Conservation (phyloP, 2,329 filamentous ascomycete species). For the Hymenoscyphus fructigenus region DNA sequence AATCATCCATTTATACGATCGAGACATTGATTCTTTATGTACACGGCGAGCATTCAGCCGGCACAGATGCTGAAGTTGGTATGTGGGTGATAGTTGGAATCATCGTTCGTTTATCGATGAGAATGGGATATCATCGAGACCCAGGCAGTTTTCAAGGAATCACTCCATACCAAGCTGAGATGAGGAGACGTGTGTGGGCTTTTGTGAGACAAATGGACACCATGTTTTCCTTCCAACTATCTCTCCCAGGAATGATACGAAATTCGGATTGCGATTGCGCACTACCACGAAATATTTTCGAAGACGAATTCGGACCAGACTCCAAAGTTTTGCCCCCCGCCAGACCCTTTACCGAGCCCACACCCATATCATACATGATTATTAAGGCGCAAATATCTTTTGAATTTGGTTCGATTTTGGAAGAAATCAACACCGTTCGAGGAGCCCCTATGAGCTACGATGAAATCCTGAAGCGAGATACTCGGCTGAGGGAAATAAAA, state of each 20-base stretch:
- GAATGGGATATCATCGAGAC: conserved; percentile 68
- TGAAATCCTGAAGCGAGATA: conserved; percentile 62
- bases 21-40: conserved; percentile 76
- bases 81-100: conserved; percentile 52
- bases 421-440: conserved; percentile 55
- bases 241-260: conserved; percentile 64
- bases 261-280: conserved; percentile 73
- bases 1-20: conserved; percentile 71
- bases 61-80: conserved; percentile 66
- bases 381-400: conserved; percentile 62
- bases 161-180: conserved; percentile 75
- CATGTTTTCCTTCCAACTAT: conserved; percentile 73
- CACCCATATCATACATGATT: conserved; percentile 77
- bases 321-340: conserved; percentile 67
- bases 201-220: conserved; percentile 72
- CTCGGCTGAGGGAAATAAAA: conserved; percentile 59
- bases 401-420: conserved; percentile 70
- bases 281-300: conserved; percentile 74
- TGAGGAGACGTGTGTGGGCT: conserved; percentile 67
- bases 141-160: conserved; percentile 71
- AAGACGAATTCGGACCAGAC: conserved; percentile 73
- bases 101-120: conserved; percentile 54
- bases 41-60: conserved; percentile 71
- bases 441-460: conserved; percentile 60
- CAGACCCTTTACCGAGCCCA: conserved; percentile 67